A percentile compares a stretch with the other conserved stretches of the same genome.
Evolutionary conservation across 495 filamentous ascomycete genomes (phyloP).

Genomic region (Aspergillus coremiiformis): DNA sequence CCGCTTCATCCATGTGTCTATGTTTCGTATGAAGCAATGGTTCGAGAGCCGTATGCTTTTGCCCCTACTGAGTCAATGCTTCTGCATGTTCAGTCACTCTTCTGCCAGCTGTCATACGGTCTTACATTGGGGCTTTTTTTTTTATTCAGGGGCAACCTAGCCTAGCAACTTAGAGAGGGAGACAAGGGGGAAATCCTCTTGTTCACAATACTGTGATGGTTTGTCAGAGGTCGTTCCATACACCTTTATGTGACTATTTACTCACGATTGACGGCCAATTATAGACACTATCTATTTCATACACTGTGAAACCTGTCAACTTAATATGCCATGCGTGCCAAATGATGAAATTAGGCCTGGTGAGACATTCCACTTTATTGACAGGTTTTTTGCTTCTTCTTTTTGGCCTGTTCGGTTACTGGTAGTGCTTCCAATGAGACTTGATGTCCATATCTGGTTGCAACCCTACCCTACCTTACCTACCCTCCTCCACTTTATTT

Average conservation of each 20-base stretch:
- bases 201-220: slow-evolving; percentile 4
- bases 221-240: slow-evolving; percentile 14
- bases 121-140: slow-evolving; percentile 28
- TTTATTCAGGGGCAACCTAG: slow-evolving; percentile 9
- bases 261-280: slow-evolving; percentile 20
- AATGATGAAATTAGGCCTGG: background rate
- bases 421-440: slow-evolving; percentile 12
- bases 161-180: slow-evolving; percentile 6
- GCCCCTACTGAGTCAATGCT: slow-evolving; percentile 26
- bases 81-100: slow-evolving; percentile 33
- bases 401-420: slow-evolving; percentile 9
- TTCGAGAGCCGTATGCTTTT: slow-evolving; percentile 16
- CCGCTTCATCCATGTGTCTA: slow-evolving; percentile 25
- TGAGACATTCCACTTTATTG: background rate
- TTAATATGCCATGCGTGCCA: slow-evolving; percentile 2
- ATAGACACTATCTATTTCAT: too few species aligned
- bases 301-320: too few species aligned
- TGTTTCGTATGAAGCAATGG: slow-evolving; percentile 12
- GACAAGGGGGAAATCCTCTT: slow-evolving; percentile 10
- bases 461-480: slow-evolving; percentile 23
- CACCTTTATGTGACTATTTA: slow-evolving; percentile 11
- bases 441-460: slow-evolving; percentile 23
- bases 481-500: slow-evolving; percentile 6
- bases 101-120: slow-evolving; percentile 38
- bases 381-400: slow-evolving; percentile 1